Evolutionary conservation across 2,329 filamentous ascomycete species (phyloP), one percentile per base, ranked within the genome.

Genomic region (Ophidiomyces ophidiicola): DNA sequence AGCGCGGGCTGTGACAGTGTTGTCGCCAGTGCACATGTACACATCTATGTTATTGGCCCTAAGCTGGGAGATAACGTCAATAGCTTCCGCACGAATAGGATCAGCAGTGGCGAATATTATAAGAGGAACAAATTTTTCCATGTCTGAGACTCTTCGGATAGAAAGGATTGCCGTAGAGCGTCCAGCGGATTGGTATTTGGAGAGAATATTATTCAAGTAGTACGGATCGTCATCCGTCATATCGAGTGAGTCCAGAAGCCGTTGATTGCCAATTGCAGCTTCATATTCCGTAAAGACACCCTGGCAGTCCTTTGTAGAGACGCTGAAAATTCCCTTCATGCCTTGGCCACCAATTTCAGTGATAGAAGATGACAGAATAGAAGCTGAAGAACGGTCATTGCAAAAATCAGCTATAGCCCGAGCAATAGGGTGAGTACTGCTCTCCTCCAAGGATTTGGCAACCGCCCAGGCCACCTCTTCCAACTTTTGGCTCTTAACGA

Each of bases 11-110:
- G 87, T 94, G n/a, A 68, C 77, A n/a, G 68, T 64, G 53, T 94
- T 94, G 64, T 94, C 87, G 20, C 87, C 87, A 0, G 85, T 92
- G 25, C 94, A 77, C 84, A 94, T 92, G 76, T 80, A 94, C 3
- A 93, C 81, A 21, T 78, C 73, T 32, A 82, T 78, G 14, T 80
- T 76, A 11, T 72, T 72, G 3, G 69, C 59, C 30, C 74, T 71
- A 0, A 94, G 72, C 1, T 76, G 68, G 5, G 62, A 58, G 42
- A 93, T 71, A 12, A 88, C 76, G 5, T 64, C 53, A 1, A 63
- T 59, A 0, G 85, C 78, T 59, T 92, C 83, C 0, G 75, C 71
- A 2, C 87, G 80, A 46, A 94, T 73, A 1, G 83, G 77, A 49
- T 94, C 87, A 0, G 86, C 78, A 34, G 88, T 79, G 32, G 84